A percentile compares a stretch with the other conserved stretches of the same genome.
phyloP scores from a whole-genome alignment of 2,329 filamentous ascomycete species.

The Sporothrix inflata region DNA sequence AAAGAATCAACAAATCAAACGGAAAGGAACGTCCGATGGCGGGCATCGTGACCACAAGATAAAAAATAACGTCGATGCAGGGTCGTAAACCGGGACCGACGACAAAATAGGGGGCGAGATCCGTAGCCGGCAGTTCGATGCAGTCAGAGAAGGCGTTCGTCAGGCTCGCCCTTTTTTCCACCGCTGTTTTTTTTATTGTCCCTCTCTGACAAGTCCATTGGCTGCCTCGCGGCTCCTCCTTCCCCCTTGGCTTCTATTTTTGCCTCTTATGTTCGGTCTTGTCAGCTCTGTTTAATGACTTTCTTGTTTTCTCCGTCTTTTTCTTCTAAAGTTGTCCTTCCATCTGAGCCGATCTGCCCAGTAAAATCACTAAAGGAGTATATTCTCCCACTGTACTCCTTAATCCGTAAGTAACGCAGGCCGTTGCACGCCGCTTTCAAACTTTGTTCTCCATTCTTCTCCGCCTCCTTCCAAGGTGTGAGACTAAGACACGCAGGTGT shows the following conservation, averaged over 20 bases:
- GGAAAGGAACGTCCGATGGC: neutral
- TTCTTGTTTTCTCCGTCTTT: neutral
- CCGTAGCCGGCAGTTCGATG: neutral
- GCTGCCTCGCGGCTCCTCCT: constrained; percentile 1
- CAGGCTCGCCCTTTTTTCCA: neutral
- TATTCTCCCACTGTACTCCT: neutral
- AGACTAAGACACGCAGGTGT: neutral
- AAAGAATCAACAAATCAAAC: constrained; percentile 8
- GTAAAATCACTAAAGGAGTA: neutral
- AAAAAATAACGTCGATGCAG: neutral
- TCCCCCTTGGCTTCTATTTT: neutral
- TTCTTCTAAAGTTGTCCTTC: neutral
- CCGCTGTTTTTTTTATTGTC: neutral
- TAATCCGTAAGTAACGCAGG: neutral
- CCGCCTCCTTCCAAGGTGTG: neutral
- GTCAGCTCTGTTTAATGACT: neutral
- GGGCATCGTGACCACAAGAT: neutral
- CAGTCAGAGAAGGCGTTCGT: neutral
- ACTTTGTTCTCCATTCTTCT: neutral
- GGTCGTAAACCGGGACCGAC: neutral
- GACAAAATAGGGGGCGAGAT: neutral
- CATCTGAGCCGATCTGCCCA: neutral
- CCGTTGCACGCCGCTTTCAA: neutral
- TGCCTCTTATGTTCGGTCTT: neutral
- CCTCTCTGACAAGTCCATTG: neutral